Evolutionary conservation across 805 yeast species (phyloP), one percentile per base, ranked within the genome.

Genomic region (Yamadazyma scolyti): DNA sequence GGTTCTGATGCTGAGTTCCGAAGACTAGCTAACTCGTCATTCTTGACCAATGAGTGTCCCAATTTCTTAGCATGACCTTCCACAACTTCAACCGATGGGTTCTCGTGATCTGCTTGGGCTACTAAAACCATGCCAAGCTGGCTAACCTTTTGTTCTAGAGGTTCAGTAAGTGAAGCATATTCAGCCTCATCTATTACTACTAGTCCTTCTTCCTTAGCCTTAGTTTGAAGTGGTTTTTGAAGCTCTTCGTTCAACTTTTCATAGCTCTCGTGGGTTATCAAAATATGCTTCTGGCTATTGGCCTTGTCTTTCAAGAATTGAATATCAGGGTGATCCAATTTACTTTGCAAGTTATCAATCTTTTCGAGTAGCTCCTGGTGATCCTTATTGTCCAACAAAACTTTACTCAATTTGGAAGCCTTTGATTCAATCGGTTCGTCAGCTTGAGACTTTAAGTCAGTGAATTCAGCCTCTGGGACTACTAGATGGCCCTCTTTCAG

Each of bases 401-500:
- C 24, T 20, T 30, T 30, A 13, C 12, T n/a, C 18, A 25, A 20
- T 11, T 23, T 13, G 17, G n/a, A 20, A 10, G 33, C 33, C 20
- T 25, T 30, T 2, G 16, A 13, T 14, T 31, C 31, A 8, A 41
- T 28, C 5, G 58, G 45, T 18, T 36, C 30, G 9, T 30, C 28
- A 15, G 45, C 34, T 20, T 30, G 25, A 4, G 21, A 16, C 12
- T 36, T 34, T 28, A 48, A 25, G 1, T 13, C 30, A 1, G 36
- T 16, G 12, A 16, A 40, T 9, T 49, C 56, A 19, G 37, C 40
- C 22, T 44, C 33, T 28, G 46, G 30, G 10, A 52, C 38, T 2
- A 44, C 14, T 1, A 32, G 28, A 25, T 37, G 40, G 14, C 17
- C 23, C 6, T 16, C 19, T 4, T 16, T 22, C 1, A 7, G 2